phyloP scores from a whole-genome alignment of 148 eudicot species.

The Chenopodium quinoa region DNA sequence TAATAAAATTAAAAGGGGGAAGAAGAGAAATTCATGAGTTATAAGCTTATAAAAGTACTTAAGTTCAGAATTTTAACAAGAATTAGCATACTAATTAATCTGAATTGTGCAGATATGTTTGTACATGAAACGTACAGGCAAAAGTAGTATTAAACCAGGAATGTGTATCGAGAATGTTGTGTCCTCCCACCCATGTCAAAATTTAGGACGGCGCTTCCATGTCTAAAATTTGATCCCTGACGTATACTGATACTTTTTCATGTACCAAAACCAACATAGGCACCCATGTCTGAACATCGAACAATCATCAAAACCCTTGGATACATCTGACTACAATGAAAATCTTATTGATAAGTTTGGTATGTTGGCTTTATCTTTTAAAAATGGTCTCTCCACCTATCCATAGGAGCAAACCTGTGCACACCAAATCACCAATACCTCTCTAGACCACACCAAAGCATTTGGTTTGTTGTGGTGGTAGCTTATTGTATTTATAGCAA shows the following conservation, averaged over 20 bases:
- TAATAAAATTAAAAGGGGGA: background rate
- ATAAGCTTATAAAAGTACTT: background rate
- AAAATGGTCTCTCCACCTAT: background rate
- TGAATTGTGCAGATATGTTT: background rate
- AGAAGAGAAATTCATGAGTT: background rate
- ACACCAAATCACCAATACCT: background rate
- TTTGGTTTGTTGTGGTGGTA: background rate
- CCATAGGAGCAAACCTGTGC: background rate
- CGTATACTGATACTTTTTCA: background rate
- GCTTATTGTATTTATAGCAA: too few species aligned
- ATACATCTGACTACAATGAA: background rate
- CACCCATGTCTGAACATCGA: background rate
- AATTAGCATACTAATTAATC: background rate
- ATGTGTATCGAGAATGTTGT: background rate
- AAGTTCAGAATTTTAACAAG: background rate
- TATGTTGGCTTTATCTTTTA: background rate
- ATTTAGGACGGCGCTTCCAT: background rate
- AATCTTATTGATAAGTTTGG: background rate
- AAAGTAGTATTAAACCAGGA: background rate
- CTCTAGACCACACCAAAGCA: background rate
- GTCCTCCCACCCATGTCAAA: background rate
- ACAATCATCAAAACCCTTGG: background rate
- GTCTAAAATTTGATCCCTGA: background rate
- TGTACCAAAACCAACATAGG: background rate
- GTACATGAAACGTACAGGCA: background rate